Base-by-base conservation (phyloP, 352 stramenopile species). In the Pythium folliculosum region DNA sequence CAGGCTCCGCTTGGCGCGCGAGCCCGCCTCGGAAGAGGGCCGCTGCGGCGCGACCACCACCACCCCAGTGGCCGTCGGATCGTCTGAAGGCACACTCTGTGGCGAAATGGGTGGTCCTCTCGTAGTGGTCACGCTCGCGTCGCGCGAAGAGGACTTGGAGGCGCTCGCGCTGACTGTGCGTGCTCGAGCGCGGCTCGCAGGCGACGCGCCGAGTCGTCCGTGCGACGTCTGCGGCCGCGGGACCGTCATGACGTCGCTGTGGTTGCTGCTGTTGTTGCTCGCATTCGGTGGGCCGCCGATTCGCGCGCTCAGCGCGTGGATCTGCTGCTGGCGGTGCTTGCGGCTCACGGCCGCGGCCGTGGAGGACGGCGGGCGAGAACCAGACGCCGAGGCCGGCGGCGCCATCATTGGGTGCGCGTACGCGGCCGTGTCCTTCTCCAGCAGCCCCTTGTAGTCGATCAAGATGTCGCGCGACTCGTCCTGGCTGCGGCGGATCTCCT, bases 401-500 rank as follows among this genome's bases (percentile, higher is more conserved):
- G 21, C 32, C 22, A 13, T 19, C 50, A 38, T 10, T 2, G 48
- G 60, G 17, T 67, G 60, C 0, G 27, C 45, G 17, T 48, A 44
- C 44, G 48, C 37, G 7, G 19, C 55, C 16, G 38, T 56, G 58
- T 83, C 75, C 64, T 74, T 76, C 50, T 88, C 75, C 0, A 89
- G 69, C 9, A 90, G 57, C 25, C 80, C 71, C 23, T 84, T 77
- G 54, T 93, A 91, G 59, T 90, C 80, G 22, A 91, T 70, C 60
- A 91, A 77, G 55, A 91, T 84, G 30, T 88, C 71, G 1, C 84
- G 72, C 6, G 84, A 86, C 14, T 87, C 79, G 50, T 90, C 81
- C 69, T 90, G 82, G 63, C 77, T 90, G 10, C 84, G 77, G 48
- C 82, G 69, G 27, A 93, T 89, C 55, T 93, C 82, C 23, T 80